Conservation (phyloP, 2,329 filamentous ascomycete species). For the Scedosporium dehoogii region DNA sequence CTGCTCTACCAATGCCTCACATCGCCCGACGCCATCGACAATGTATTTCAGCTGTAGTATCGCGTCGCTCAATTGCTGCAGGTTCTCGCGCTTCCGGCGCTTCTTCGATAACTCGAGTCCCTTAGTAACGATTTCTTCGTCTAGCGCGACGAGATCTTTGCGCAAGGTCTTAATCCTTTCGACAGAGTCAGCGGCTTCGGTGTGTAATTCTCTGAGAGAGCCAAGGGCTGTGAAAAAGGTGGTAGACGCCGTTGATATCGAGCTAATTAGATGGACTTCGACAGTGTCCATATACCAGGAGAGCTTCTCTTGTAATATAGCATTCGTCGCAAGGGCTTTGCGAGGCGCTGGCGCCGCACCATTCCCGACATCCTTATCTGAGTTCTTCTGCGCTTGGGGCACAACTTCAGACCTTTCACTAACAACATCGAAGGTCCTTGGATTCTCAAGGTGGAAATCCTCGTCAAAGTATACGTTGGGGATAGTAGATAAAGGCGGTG, state of each 20-base stretch:
- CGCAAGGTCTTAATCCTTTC: conserved; percentile 72
- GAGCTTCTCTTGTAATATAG: conserved; percentile 93
- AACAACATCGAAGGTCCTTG: conserved; percentile 90
- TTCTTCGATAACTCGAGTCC: conserved; percentile 81
- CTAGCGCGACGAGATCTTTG: conserved; percentile 68
- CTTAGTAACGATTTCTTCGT: conserved; percentile 76
- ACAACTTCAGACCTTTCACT: conserved; percentile 96
- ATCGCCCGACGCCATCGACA: conserved; percentile 62
- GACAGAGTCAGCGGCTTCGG: conserved; percentile 86
- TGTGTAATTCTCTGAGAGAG: conserved; percentile 80
- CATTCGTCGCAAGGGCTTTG: conserved; percentile 89
- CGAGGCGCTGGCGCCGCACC: conserved; percentile 50
- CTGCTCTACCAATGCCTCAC: conserved; percentile 71
- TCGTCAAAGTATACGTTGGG: conserved; percentile 91
- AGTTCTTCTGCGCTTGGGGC: conserved; percentile 36
- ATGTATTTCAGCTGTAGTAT: conserved; percentile 75
- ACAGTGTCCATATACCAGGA: conserved; percentile 99
- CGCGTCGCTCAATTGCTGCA: conserved; percentile 71
- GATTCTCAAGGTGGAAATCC: conserved; percentile 90
- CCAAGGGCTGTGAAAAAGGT: conserved; percentile 94
- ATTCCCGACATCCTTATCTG: conserved; percentile 46
- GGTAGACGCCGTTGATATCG: conserved; percentile 88
- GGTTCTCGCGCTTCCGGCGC: conserved; percentile 70
- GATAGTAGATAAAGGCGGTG: conserved; percentile 84
- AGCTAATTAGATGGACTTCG: conserved; percentile 91